These are phyloP conservation scores for Wickerhamomyces hampshirensis DNA, from an alignment of 805 yeast genomes.

Conservation along the genomic window DNA sequence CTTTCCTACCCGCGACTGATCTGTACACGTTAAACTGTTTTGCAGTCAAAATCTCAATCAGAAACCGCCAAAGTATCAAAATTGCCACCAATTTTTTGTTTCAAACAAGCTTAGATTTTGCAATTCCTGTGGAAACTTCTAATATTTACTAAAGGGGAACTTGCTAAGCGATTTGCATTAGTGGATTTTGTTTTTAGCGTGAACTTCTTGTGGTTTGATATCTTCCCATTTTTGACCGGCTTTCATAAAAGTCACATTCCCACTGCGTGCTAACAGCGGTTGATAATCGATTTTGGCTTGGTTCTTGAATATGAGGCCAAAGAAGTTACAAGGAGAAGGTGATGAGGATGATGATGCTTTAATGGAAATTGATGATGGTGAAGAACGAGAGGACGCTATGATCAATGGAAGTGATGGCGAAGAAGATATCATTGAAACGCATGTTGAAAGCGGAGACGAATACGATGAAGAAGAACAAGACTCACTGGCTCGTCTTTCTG, in stretches of 20 bases:
- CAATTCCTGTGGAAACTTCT: too few species aligned
- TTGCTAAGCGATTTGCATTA: too few species aligned
- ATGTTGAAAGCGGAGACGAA: slow-evolving; percentile 18
- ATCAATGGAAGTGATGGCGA: slow-evolving; percentile 1
- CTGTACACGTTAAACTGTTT: too few species aligned
- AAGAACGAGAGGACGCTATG: slow-evolving; percentile 3
- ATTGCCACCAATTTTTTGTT: neutral
- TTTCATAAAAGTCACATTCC: too few species aligned
- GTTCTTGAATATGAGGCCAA: neutral
- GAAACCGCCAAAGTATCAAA: neutral
- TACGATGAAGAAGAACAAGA: slow-evolving; percentile 21
- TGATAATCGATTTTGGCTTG: neutral
- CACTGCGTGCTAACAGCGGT: neutral
- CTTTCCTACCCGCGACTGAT: too few species aligned
- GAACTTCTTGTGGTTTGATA: too few species aligned
- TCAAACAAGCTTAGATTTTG: too few species aligned
- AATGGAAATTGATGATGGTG: neutral
- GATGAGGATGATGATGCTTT: neutral
- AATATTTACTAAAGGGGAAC: too few species aligned
- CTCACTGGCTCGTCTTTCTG: slow-evolving; percentile 35
- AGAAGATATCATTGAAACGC: slow-evolving; percentile 19
- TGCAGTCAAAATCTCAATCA: too few species aligned
- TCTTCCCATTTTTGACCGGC: too few species aligned
- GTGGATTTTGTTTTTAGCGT: too few species aligned
- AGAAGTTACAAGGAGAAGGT: too few species aligned